Evolutionary conservation across 768 basidiomycete genomes (phyloP), one percentile per base, ranked within the genome.

Genomic region (Hirschioporus abietinus): DNA sequence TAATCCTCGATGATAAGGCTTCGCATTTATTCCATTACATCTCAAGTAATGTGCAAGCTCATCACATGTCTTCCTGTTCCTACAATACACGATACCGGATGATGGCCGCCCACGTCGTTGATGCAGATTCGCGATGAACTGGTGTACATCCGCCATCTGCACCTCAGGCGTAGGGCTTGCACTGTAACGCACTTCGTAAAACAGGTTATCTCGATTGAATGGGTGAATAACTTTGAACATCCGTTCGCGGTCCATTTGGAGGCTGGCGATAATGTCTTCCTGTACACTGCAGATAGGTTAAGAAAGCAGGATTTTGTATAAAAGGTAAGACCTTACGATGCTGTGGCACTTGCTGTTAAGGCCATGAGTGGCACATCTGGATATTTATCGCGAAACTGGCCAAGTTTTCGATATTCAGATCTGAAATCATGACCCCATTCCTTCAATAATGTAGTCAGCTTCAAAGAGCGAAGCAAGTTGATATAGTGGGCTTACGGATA

Each of bases 381-480:
- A 71, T 88, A 93, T 30, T 79, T 81, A 42, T 84, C 79, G 1
- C 93, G 84, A 74, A 95, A 91, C 52, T 78, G 74, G 5, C 92
- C 93, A 25, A 95, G 80, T 26, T 79, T 82, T 59, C 92, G 79
- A 72, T 93, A 95, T 58, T 92, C 88, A 35, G 75, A 80, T 26
- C 93, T 86, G 73, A 93, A 93, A 70, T 92, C 87, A 62, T 92
- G 91, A 0, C 91, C 91, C 92, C 91, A 93, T 80, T 93, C 92
- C 89, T 92, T 34, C 5, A 9, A n/a, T 18, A 59, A 30, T 64
- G 35, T 24, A 7, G n/a, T 63, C 9, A 20, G 42, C 17, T 36
- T 27, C 63, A 61, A 52, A 23, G 52, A 24, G 42, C 18, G 27
- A 34, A 23, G 62, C 10, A 12, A 60, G 9, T 12, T 17, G 17